Evolutionary conservation across 768 basidiomycete genomes (phyloP), one percentile per base, ranked within the genome.

Genomic region (Suillus plorans): DNA sequence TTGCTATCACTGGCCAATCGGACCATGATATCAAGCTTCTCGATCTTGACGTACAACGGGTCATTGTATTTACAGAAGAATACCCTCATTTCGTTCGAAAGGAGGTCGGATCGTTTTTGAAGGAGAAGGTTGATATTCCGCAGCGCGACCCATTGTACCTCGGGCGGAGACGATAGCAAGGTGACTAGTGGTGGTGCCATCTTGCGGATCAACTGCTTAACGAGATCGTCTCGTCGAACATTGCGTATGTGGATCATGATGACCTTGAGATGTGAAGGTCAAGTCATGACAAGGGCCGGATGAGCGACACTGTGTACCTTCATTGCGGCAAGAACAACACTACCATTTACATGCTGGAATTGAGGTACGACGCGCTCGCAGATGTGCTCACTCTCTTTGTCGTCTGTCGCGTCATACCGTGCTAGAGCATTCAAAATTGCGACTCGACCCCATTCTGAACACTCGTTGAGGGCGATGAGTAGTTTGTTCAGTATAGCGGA

Each of bases 51-150:
- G 72, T 99, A 99, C n/a, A 97, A 80, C 6, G 97, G 97, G 73
- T 99, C 97, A 72, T 99, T 99, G 80, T 99, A 99, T 77, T 99
- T 99, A 88, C 97, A 98, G 83, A 99, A 99, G 77, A 99, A 99
- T 22, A 99, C 97, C 53, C 96, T 86, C 94, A 99, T 96, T 77
- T 99, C 97, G 77, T 92, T 97, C 8, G 90, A 86, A 10, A 99
- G 85, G 65, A 97, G 83, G 67, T 95, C 95, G 2, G 94, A 79
- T 5, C 94, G 89, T 73, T 97, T 97, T 77, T 99, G 97, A 2
- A 99, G 86, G 34, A 99, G 84, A 36, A 99, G 86, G 72, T 98
- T 98, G 80, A 99, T 95, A 73, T 98, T 98, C 36, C 97, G 88
- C 61, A 99, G 80, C 0, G 95, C 95, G 59, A 99, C 97, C 95